Conservation (phyloP, 2,329 filamentous ascomycete species). For the Penicillium sp. region DNA sequence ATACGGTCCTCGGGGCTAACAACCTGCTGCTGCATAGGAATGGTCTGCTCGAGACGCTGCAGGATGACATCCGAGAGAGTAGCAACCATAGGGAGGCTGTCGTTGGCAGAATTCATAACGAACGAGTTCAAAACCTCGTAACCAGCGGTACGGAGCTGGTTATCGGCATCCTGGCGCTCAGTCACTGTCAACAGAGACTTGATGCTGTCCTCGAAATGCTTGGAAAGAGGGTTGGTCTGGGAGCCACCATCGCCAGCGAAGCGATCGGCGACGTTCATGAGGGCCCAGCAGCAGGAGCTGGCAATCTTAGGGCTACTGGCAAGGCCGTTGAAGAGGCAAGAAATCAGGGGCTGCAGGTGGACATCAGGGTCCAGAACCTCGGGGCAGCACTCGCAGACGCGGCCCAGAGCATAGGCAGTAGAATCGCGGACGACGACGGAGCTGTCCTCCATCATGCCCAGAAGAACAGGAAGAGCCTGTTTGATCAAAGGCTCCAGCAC, state of each 20-base stretch:
- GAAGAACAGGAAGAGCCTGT: conserved; percentile 87
- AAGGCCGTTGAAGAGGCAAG: conserved; percentile 84
- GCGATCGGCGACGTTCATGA: conserved; percentile 97
- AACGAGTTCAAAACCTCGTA: conserved; percentile 98
- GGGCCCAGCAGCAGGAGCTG: conserved; percentile 95
- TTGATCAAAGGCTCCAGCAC: conserved; percentile 91
- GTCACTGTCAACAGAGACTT: conserved; percentile 82
- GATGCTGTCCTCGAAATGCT: conserved; percentile 91
- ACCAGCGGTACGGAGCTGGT: conserved; percentile 86
- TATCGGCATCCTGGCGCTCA: conserved; percentile 77
- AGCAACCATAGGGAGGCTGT: conserved; percentile 78
- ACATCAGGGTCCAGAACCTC: conserved; percentile 82
- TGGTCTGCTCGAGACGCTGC: conserved; percentile 84
- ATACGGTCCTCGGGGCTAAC: conserved; percentile 97
- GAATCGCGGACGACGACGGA: conserved; percentile 93
- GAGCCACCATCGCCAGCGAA: conserved; percentile 85
- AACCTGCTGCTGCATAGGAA: conserved; percentile 86
- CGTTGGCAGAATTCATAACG: conserved; percentile 83
- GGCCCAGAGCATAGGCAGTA: conserved; percentile 90
- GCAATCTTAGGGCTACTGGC: conserved; percentile 95
- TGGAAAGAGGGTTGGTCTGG: conserved; percentile 76
- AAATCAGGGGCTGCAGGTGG: conserved; percentile 82
- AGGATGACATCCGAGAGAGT: conserved; percentile 84
- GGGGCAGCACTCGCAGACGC: conserved; percentile 91
- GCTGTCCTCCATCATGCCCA: conserved; percentile 87